phyloP scores from a whole-genome alignment of 2,329 filamentous ascomycete genomes.

The Fusarium anthophilum region DNA sequence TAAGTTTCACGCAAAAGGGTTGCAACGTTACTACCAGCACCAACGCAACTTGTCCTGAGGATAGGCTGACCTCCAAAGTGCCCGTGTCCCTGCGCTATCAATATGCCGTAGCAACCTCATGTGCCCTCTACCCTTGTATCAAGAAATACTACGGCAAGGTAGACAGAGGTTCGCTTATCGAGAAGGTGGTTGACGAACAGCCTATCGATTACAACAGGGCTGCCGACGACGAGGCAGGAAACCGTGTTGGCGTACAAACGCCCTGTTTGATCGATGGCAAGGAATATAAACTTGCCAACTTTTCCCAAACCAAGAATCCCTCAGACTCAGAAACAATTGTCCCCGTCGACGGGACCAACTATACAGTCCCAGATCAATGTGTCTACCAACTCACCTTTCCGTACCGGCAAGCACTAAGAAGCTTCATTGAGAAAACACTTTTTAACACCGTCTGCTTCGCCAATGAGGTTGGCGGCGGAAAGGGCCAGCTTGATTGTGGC shows the following conservation, averaged over 20 bases:
- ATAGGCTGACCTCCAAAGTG: not conserved
- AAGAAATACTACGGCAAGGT: slow-evolving; percentile 4
- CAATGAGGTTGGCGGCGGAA: rapidly evolving
- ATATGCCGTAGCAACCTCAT: not conserved
- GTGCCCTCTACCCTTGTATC: slow-evolving; percentile 2
- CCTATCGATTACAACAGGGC: not conserved
- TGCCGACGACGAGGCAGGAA: not conserved
- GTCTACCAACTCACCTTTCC: not conserved
- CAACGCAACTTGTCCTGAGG: not conserved
- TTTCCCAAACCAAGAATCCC: not conserved
- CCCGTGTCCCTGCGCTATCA: not conserved
- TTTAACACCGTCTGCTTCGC: not conserved
- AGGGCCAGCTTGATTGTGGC: not conserved
- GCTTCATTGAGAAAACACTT: not conserved
- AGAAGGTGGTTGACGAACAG: not conserved
- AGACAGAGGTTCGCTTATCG: not conserved
- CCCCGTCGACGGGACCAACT: not conserved
- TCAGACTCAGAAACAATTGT: too few species aligned
- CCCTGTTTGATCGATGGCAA: not conserved
- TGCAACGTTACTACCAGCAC: not conserved
- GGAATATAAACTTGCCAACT: not conserved
- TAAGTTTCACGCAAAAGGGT: not conserved
- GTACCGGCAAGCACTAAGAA: not conserved
- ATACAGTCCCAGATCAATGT: not conserved
- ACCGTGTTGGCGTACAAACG: not conserved